These are phyloP conservation scores for Ampelomyces quisqualis DNA, from an alignment of 2,329 filamentous ascomycete genomes.

Conservation along the genomic window DNA sequence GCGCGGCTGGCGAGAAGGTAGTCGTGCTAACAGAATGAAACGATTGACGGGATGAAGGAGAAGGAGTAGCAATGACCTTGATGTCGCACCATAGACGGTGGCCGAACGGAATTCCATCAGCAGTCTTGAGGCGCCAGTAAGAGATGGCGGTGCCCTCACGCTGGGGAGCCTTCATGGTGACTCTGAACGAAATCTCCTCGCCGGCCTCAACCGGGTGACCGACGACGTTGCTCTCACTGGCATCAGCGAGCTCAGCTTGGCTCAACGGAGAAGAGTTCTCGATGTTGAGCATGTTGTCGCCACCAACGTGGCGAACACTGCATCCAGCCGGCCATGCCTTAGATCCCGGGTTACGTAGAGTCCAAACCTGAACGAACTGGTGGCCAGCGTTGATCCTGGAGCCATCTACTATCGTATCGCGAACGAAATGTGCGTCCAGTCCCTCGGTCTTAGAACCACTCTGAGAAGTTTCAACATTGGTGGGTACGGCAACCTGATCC, in stretches of 20 bases:
- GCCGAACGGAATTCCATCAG: slow-evolving; percentile 79
- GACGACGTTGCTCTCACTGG: slow-evolving; percentile 80
- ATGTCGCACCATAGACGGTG: slow-evolving; percentile 96
- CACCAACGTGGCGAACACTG: slow-evolving; percentile 86
- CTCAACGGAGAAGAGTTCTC: slow-evolving; percentile 78
- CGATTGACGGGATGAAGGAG: slow-evolving; percentile 1
- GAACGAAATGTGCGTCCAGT: slow-evolving; percentile 69
- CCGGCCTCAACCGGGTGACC: slow-evolving; percentile 69
- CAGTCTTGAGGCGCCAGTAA: slow-evolving; percentile 90
- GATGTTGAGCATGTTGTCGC: slow-evolving; percentile 94
- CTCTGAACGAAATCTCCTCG: slow-evolving; percentile 76
- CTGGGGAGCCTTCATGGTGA: slow-evolving; percentile 76
- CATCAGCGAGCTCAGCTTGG: slow-evolving; percentile 71
- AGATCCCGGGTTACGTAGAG: slow-evolving; percentile 79
- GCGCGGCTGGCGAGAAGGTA: slow-evolving; percentile 6
- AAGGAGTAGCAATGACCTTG: slow-evolving; percentile 54
- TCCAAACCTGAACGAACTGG: slow-evolving; percentile 88
- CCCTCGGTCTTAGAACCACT: slow-evolving; percentile 23
- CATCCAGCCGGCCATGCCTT: slow-evolving; percentile 83
- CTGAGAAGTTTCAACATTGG: slow-evolving; percentile 18
- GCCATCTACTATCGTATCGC: slow-evolving; percentile 78
- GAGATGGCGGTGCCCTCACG: slow-evolving; percentile 81
- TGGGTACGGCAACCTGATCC: slow-evolving; percentile 35
- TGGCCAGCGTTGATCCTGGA: slow-evolving; percentile 68
- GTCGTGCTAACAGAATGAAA: background rate